phyloP scores from a whole-genome alignment of 2,329 filamentous ascomycete species.

The Trichoderma polysporum region DNA sequence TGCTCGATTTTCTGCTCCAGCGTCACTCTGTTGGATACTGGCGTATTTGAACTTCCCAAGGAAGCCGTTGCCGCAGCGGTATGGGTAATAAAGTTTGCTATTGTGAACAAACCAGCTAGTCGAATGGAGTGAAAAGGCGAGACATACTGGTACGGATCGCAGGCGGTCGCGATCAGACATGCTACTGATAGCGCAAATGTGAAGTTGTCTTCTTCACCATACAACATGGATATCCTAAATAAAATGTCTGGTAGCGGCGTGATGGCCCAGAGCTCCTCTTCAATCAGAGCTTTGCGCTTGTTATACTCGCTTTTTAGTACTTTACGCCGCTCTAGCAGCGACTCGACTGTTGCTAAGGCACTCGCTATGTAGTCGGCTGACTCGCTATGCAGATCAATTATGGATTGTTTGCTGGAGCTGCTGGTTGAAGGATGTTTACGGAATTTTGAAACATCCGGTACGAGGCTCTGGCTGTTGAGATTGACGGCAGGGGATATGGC shows the following conservation, averaged over 20 bases:
- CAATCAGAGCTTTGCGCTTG: conserved; percentile 28
- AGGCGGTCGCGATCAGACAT: conserved; percentile 48
- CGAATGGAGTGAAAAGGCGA: conserved; percentile 52
- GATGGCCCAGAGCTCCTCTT: conserved; percentile 45
- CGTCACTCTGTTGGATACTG: conserved; percentile 26
- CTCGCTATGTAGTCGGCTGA: conserved; percentile 33
- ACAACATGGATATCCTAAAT: conserved; percentile 46
- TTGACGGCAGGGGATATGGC: conserved; percentile 40
- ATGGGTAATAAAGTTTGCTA: conserved; percentile 53
- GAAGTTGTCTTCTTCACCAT: conserved; percentile 43
- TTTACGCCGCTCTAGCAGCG: conserved; percentile 30
- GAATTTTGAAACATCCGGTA: conserved; percentile 39
- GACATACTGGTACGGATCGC: conserved; percentile 51
- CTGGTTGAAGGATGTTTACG: conserved; percentile 30
- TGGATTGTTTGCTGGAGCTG: conserved; percentile 22
- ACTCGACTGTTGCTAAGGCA: conserved; percentile 26
- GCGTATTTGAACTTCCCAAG: conserved; percentile 29
- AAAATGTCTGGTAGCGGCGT: conserved; percentile 50
- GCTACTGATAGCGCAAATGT: conserved; percentile 46
- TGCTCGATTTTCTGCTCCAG: conserved; percentile 31
- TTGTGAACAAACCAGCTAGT: conserved; percentile 50
- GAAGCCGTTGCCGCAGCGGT: conserved; percentile 43
- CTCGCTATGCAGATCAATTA: conserved; percentile 25
- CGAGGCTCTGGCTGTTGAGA: conserved; percentile 48
- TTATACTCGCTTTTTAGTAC: conserved; percentile 28